These are phyloP conservation scores for Aspergillus versicolor DNA, from an alignment of 2,329 filamentous ascomycete species.

Conservation along the genomic window DNA sequence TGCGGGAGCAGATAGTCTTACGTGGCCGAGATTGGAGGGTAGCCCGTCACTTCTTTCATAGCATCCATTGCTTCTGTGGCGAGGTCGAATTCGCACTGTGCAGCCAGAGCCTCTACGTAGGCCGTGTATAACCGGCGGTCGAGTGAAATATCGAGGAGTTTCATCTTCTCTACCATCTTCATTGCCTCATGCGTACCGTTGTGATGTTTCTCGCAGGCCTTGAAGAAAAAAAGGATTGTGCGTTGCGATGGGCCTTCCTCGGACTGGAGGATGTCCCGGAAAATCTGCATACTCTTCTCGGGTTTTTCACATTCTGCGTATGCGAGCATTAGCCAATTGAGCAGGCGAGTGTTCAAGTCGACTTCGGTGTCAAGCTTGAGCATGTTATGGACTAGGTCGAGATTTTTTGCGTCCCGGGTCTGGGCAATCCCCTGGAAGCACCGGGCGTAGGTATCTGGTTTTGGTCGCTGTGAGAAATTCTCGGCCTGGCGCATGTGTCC, in stretches of 20 bases:
- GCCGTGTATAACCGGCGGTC: slow-evolving; percentile 70
- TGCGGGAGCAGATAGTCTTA: slow-evolving; percentile 48
- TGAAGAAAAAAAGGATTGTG: slow-evolving; percentile 78
- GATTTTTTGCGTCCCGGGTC: slow-evolving; percentile 59
- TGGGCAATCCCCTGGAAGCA: slow-evolving; percentile 74
- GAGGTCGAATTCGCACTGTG: slow-evolving; percentile 68
- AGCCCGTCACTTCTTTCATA: slow-evolving; percentile 66
- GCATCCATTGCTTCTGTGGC: slow-evolving; percentile 65
- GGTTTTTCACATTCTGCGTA: slow-evolving; percentile 70
- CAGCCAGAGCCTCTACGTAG: slow-evolving; percentile 74
- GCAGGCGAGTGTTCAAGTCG: slow-evolving; percentile 70
- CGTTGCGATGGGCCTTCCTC: slow-evolving; percentile 83
- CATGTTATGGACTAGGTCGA: slow-evolving; percentile 85
- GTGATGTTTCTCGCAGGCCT: slow-evolving; percentile 65
- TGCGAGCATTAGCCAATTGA: slow-evolving; percentile 84
- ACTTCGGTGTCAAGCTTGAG: slow-evolving; percentile 87
- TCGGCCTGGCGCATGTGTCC: slow-evolving; percentile 87
- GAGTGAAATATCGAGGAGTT: slow-evolving; percentile 74
- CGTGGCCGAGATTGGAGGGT: slow-evolving; percentile 68
- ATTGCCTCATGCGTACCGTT: slow-evolving; percentile 44
- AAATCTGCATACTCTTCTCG: slow-evolving; percentile 70
- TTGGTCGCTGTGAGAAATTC: slow-evolving; percentile 64
- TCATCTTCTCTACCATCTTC: slow-evolving; percentile 58
- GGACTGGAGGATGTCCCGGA: slow-evolving; percentile 78
- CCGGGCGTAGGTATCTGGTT: slow-evolving; percentile 69